Percentiles rank a stretch among this genome's conserved stretches.
Conservation (phyloP, 306 rosid genomes). For the Castanea sativa region DNA sequence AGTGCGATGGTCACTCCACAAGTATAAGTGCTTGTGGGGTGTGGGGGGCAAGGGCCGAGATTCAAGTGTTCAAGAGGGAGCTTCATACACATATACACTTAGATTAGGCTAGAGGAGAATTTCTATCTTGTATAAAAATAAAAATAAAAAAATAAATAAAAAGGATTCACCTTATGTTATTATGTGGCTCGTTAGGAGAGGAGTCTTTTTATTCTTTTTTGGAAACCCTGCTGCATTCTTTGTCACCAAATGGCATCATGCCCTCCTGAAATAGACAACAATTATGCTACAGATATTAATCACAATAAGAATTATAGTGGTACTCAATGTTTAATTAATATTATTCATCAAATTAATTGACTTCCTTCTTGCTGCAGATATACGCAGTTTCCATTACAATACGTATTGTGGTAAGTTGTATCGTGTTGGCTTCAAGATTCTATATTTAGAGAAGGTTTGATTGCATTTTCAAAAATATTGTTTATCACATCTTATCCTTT, state of each 20-base stretch:
- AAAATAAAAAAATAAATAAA: background rate
- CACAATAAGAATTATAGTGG: background rate
- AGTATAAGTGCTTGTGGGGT: too few species aligned
- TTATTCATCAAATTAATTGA: background rate
- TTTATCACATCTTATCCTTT: background rate
- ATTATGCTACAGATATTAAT: background rate
- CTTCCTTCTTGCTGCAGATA: conserved; percentile 50
- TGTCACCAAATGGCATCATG: background rate
- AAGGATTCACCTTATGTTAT: background rate
- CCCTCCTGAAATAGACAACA: background rate
- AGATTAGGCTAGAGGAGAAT: too few species aligned
- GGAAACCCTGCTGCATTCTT: background rate
- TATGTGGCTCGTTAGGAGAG: background rate
- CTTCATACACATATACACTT: too few species aligned
- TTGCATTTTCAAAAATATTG: background rate
- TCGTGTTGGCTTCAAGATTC: background rate
- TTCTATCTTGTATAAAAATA: too few species aligned
- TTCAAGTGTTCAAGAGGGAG: too few species aligned
- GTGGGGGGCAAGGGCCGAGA: too few species aligned
- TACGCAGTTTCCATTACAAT: conserved; percentile 89
- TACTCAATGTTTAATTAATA: background rate
- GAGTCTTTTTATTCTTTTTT: background rate
- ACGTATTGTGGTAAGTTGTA: conserved; percentile 74
- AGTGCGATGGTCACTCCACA: background rate
- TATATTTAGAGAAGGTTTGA: background rate